Base-by-base conservation (phyloP, 805 yeast species). In the Wickerhamomyces chambardii region DNA sequence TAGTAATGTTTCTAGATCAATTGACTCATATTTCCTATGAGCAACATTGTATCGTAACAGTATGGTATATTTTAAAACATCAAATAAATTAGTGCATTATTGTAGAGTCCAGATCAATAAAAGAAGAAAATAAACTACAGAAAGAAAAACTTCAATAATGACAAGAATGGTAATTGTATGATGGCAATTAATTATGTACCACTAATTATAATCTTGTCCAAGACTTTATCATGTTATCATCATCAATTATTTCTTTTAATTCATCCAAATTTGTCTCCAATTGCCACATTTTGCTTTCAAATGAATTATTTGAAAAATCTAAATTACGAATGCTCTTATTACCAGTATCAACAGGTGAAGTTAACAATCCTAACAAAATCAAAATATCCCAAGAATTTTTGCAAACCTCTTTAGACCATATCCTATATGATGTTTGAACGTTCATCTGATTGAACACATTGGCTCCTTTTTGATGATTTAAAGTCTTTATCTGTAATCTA, bases 371-470 rank as follows among this genome's bases (percentile, higher is more conserved):
- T 12, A 36, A 22, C 4, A 27, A 36, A 12, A 31, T 72, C 24
- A 87, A 53, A 2, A 70, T 61, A 44, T 84, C 92, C 96, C 96
- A 87, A 27, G 84, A 72, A 28, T 72, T 72, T 32, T 72, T 66
- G 42, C 86, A 66, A 19, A 78, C 72, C 25, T 63, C 70, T 37
- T 75, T 64, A 4, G 76, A 60, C 85, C 89, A 77, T 6, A 72
- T 50, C 45, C 79, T 75, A 40, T 65, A 50, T 10, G 65, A 63
- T 14, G 67, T 48, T 10, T 51, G 33, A 1, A 55, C 36, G 22
- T 50, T 43, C 25, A 59, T 48, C 33, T 56, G 55, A 31, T 65
- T 40, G 37, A 53, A 38, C 36, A 61, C 35, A 35, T 58, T 43
- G 11, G 69, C 61, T 3, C 57, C 54, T 32, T 58, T 54, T 18